A percentile compares a stretch with the other conserved stretches of the same genome.
Evolutionary conservation across 2,329 filamentous ascomycete species (phyloP).

Genomic region (Xylariaceae sp.): DNA sequence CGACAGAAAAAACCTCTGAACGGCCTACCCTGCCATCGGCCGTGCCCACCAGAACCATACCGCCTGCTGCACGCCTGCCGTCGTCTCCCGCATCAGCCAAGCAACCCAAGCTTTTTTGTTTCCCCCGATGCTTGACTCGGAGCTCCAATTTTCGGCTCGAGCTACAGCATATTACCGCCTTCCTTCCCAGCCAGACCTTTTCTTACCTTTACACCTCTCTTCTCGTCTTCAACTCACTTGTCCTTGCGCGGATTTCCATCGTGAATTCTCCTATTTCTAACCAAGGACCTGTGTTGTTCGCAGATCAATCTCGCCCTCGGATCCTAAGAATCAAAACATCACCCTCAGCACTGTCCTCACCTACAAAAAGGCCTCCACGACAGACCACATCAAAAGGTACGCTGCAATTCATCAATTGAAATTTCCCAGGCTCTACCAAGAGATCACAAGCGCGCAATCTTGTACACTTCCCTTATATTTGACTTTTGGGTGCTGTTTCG

Average conservation of each 20-base stretch:
- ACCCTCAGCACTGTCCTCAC: background rate
- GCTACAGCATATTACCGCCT: constrained; percentile 25
- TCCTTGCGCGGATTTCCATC: constrained; percentile 24
- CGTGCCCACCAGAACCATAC: constrained; percentile 8
- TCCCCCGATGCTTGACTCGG: constrained; percentile 17
- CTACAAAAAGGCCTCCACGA: constrained; percentile 1
- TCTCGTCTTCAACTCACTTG: constrained; percentile 28
- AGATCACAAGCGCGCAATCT: too few species aligned
- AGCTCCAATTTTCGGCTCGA: constrained; percentile 15
- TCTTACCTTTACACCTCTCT: constrained; percentile 17
- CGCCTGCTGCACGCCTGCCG: constrained; percentile 16
- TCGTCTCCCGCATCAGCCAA: constrained; percentile 25
- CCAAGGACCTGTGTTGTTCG: constrained; percentile 32
- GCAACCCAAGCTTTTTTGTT: constrained; percentile 23
- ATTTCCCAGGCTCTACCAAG: constrained; percentile 8
- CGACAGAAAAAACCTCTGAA: too few species aligned
- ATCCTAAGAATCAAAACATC: constrained; percentile 3
- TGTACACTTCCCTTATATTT: too few species aligned
- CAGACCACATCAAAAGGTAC: constrained; percentile 13
- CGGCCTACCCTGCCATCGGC: too few species aligned
- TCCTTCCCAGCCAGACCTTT: constrained; percentile 19
- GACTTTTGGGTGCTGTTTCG: too few species aligned
- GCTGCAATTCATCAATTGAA: constrained; percentile 8
- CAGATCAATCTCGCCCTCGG: constrained; percentile 15
- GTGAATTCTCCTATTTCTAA: constrained; percentile 18